Evolutionary conservation across 768 basidiomycete species (phyloP).

Genomic region (Mycena maculata): DNA sequence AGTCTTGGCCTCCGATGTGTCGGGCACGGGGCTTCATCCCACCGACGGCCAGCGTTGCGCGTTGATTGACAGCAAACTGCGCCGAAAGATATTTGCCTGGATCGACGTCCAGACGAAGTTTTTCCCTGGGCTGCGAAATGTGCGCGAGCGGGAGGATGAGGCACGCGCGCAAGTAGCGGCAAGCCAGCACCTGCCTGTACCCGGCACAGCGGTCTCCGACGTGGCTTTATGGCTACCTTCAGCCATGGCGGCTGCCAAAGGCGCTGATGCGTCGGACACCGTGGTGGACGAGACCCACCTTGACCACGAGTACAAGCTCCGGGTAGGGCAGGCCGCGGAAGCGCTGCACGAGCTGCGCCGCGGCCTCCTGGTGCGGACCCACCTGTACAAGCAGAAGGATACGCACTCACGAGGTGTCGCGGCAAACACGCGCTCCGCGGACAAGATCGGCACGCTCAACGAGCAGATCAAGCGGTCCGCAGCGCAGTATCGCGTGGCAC

Average conservation of each 20-base stretch:
- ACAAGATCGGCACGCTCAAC: slow-evolving; percentile 30
- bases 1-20: background rate
- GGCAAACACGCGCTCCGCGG: slow-evolving; percentile 38
- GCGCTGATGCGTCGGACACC: background rate
- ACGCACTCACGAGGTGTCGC: slow-evolving; percentile 34
- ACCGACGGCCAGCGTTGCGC: slow-evolving; percentile 24
- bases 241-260: background rate
- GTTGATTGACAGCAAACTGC: slow-evolving; percentile 7
- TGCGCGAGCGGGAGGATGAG: background rate
- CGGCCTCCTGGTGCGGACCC: slow-evolving; percentile 37
- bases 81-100: slow-evolving; percentile 3
- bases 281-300: no score
- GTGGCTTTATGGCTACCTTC: slow-evolving; percentile 39
- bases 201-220: background rate
- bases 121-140: background rate
- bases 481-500: slow-evolving; percentile 32
- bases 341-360: slow-evolving; percentile 35
- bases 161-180: background rate
- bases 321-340: slow-evolving; percentile 42
- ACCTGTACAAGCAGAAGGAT: slow-evolving; percentile 38
- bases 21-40: slow-evolving; percentile 18
- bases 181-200: background rate
- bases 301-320: slow-evolving; percentile 40
- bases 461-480: slow-evolving; percentile 29
- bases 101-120: background rate